Conservation (phyloP, 1,284 basidiomycete species). For the Ceratobasidium sp. region DNA sequence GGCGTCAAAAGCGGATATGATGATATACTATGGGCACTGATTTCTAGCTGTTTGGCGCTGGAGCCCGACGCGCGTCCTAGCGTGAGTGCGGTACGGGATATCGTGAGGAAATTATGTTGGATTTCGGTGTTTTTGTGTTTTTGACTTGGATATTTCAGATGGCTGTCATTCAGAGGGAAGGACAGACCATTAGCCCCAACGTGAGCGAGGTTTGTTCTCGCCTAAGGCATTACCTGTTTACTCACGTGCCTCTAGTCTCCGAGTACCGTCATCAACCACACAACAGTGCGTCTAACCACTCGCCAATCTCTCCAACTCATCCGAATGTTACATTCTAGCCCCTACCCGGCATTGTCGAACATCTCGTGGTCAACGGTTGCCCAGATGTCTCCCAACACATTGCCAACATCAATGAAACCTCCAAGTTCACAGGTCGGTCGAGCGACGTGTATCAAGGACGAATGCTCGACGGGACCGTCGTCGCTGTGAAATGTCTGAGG, state of each 20-base stretch:
- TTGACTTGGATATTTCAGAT: slow-evolving; percentile 7
- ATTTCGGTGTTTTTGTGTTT: neutral
- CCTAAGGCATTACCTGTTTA: neutral
- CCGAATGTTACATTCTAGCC: slow-evolving; percentile 7
- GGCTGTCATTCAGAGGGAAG: slow-evolving; percentile 20
- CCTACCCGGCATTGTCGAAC: slow-evolving; percentile 18
- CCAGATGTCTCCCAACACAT: slow-evolving; percentile 12
- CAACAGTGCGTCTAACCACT: slow-evolving; percentile 12
- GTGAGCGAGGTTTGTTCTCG: slow-evolving; percentile 3
- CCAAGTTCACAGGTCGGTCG: neutral
- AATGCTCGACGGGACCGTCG: neutral
- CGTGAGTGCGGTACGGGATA: slow-evolving; percentile 14
- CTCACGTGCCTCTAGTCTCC: neutral
- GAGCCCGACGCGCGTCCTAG: slow-evolving; percentile 9
- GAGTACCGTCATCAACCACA: slow-evolving; percentile 3
- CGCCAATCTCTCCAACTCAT: neutral
- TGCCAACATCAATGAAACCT: slow-evolving; percentile 9
- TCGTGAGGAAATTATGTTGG: neutral
- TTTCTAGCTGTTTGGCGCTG: slow-evolving; percentile 5
- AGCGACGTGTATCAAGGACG: slow-evolving; percentile 35
- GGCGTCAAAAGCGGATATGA: slow-evolving; percentile 21
- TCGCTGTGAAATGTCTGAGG: slow-evolving; percentile 37
- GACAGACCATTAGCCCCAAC: neutral
- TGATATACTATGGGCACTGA: slow-evolving; percentile 19
- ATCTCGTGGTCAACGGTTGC: slow-evolving; percentile 23